Evolutionary conservation across 805 yeast species (phyloP).

Genomic region (Kuraishia ogatae): DNA sequence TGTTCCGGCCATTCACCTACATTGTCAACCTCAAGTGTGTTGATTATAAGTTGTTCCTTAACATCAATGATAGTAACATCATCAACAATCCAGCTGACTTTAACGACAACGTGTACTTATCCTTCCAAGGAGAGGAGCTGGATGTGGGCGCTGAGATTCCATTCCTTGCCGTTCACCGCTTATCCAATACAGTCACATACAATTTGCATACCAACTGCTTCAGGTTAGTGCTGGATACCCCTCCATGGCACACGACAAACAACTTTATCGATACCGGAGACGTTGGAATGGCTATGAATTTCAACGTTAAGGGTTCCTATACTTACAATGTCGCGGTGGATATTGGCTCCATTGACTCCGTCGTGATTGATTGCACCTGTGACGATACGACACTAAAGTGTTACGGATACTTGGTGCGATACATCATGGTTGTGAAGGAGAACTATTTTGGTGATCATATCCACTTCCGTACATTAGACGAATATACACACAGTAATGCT

Average conservation of each 20-base stretch:
- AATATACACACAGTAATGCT: conserved; percentile 25
- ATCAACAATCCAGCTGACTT: conserved; percentile 84
- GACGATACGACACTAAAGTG: conserved; percentile 59
- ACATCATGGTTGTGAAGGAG: conserved; percentile 67
- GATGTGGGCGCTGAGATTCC: conserved; percentile 47
- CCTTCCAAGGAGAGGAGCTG: conserved; percentile 59
- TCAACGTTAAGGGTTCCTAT: conserved; percentile 57
- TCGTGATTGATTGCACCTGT: conserved; percentile 57
- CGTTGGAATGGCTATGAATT: conserved; percentile 61
- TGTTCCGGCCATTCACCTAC: conserved; percentile 67
- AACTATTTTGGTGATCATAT: conserved; percentile 85
- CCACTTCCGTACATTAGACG: conserved; percentile 84
- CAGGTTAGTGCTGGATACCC: conserved; percentile 60
- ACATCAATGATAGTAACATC: conserved; percentile 82
- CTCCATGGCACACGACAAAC: conserved; percentile 86
- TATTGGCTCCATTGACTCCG: conserved; percentile 59
- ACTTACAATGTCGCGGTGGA: conserved; percentile 51
- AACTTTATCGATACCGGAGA: conserved; percentile 56
- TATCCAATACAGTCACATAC: conserved; percentile 43
- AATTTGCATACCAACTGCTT: conserved; percentile 47
- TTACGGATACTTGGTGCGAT: conserved; percentile 74
- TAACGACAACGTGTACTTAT: conserved; percentile 67
- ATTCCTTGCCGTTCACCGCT: conserved; percentile 39
- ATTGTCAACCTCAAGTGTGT: conserved; percentile 48
- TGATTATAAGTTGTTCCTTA: conserved; percentile 55